These are phyloP conservation scores for Aspergillus felis DNA, from an alignment of 2,329 filamentous ascomycete genomes.

Conservation along the genomic window DNA sequence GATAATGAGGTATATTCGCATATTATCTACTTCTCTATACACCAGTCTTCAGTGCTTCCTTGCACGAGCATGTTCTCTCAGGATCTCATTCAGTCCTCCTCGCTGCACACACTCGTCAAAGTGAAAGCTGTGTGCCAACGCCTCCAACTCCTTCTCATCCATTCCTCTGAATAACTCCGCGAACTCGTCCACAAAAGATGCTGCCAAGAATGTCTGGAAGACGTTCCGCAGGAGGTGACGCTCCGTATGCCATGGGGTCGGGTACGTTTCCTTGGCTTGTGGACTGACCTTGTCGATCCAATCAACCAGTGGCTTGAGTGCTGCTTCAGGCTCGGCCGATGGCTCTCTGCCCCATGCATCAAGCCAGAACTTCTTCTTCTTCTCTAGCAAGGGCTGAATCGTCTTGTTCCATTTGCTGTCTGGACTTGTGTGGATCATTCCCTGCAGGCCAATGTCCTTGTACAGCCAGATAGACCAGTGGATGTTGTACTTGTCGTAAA, in stretches of 20 bases:
- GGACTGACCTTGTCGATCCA: conserved; percentile 44
- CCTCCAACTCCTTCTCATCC: conserved; percentile 51
- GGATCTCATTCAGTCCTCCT: conserved; percentile 49
- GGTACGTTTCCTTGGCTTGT: conserved; percentile 42
- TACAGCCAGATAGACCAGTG: conserved; percentile 60
- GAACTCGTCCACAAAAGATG: conserved; percentile 52
- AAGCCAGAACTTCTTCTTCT: conserved; percentile 52
- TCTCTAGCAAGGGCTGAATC: conserved; percentile 51
- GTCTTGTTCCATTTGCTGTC: conserved; percentile 49
- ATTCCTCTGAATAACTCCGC: conserved; percentile 53
- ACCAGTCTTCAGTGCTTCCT: not conserved
- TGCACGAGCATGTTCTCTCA: conserved; percentile 41
- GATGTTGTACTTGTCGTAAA: conserved; percentile 51
- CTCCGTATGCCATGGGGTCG: conserved; percentile 50
- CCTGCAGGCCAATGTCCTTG: conserved; percentile 56
- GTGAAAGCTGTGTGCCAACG: conserved; percentile 51
- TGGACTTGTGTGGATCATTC: conserved; percentile 50
- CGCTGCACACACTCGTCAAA: conserved; percentile 53
- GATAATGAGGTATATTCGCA: too few species aligned
- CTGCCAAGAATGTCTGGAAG: conserved; percentile 48
- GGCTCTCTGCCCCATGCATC: conserved; percentile 53
- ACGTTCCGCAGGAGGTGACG: conserved; percentile 46
- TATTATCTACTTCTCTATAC: not conserved
- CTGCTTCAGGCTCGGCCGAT: conserved; percentile 43
- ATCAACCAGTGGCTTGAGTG: conserved; percentile 42